Percentiles rank a stretch among this genome's conserved stretches.
Conservation (phyloP, 345 rosid species). For the Citrus inodora region DNA sequence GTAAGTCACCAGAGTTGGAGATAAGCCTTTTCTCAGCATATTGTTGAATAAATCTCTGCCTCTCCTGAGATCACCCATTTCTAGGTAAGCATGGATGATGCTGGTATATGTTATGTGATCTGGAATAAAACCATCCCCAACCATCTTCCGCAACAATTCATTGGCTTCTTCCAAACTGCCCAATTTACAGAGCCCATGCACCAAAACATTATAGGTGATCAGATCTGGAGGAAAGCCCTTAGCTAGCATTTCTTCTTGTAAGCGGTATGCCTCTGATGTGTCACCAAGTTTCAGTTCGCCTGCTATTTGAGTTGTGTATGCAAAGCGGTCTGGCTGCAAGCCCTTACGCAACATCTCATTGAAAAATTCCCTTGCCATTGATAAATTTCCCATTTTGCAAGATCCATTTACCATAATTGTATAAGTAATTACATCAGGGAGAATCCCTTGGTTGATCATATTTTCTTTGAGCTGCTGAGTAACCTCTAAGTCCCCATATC, state of each 20-base stretch:
- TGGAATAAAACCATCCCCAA: constrained; percentile 44
- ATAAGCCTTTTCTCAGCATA: constrained; percentile 47
- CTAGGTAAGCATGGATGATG: constrained; percentile 50
- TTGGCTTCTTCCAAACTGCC: constrained; percentile 46
- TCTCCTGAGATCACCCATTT: constrained; percentile 43
- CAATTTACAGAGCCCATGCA: constrained; percentile 47
- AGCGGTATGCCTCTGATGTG: constrained; percentile 37
- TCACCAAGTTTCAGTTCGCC: constrained; percentile 57
- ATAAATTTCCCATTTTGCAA: constrained; percentile 47
- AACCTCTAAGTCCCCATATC: constrained; percentile 45
- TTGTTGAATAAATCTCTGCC: constrained; percentile 46
- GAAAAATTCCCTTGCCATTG: constrained; percentile 42
- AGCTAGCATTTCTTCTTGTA: constrained; percentile 60
- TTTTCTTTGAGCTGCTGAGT: constrained; percentile 59
- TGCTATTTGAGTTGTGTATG: constrained; percentile 46
- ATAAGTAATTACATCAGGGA: constrained; percentile 64
- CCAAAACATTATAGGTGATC: constrained; percentile 51
- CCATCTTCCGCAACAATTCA: constrained; percentile 46
- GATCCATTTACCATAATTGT: constrained; percentile 61
- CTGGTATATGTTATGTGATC: constrained; percentile 67
- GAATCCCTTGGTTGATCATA: constrained; percentile 43
- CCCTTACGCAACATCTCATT: constrained; percentile 58
- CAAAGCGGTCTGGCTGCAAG: constrained; percentile 49
- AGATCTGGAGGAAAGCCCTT: constrained; percentile 49
- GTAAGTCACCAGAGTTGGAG: constrained; percentile 64